Evolutionary conservation across 2,329 filamentous ascomycete species (phyloP).

Genomic region (Venturia oleaginea): DNA sequence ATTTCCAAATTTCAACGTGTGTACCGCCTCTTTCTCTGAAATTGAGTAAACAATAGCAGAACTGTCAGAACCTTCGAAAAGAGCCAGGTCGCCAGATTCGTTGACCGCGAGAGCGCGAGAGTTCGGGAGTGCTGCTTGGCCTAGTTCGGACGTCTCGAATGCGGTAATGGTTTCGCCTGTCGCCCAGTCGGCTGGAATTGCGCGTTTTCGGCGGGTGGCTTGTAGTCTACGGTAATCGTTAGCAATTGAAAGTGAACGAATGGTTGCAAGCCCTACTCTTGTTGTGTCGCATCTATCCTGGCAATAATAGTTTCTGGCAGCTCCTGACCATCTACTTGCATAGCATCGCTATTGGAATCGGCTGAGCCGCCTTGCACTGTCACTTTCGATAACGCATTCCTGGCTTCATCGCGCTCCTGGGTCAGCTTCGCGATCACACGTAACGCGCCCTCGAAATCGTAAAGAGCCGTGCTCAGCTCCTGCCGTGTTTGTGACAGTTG

Average conservation of each 20-base stretch:
- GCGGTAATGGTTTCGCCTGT: constrained; percentile 60
- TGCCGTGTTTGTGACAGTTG: constrained; percentile 83
- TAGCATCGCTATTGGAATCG: constrained; percentile 62
- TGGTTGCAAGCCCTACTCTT: constrained; percentile 50
- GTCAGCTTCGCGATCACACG: constrained; percentile 85
- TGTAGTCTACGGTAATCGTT: constrained; percentile 54
- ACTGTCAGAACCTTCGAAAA: constrained; percentile 67
- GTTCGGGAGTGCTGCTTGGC: constrained; percentile 51
- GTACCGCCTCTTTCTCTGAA: constrained; percentile 63
- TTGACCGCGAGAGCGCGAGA: constrained; percentile 50
- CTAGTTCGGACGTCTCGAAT: constrained; percentile 41
- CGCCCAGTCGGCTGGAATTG: constrained; percentile 77
- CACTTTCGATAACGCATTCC: constrained; percentile 78
- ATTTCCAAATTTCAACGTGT: constrained; percentile 47
- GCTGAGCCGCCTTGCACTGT: constrained; percentile 54
- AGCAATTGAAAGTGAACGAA: constrained; percentile 16
- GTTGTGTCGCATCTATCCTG: constrained; percentile 71
- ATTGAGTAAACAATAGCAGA: constrained; percentile 72
- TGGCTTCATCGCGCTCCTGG: constrained; percentile 86
- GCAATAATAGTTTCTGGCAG: constrained; percentile 63
- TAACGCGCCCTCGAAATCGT: constrained; percentile 95
- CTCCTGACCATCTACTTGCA: constrained; percentile 80
- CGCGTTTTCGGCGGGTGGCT: constrained; percentile 80
- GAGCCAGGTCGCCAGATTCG: constrained; percentile 53
- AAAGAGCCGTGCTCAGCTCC: constrained; percentile 86